Percentiles rank a stretch among this genome's conserved stretches.
Conservation (phyloP, 352 stramenopile species). For the Thraustochytrium aureum region DNA sequence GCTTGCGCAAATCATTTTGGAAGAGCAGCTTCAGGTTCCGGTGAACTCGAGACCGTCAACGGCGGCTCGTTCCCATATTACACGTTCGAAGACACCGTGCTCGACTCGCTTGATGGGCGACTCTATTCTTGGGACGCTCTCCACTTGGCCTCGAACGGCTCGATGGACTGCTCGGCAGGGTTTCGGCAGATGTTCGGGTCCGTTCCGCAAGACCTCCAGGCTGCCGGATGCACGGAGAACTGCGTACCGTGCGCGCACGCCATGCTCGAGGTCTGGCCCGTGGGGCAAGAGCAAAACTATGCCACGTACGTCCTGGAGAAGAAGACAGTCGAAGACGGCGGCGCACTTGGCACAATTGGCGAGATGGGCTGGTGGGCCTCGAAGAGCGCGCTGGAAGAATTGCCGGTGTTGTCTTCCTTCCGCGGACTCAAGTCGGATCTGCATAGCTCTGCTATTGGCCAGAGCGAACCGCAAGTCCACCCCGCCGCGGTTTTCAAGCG, state of each 20-base stretch:
- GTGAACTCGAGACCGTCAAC: constrained; percentile 42
- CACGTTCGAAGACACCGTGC: constrained; percentile 20
- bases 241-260: constrained; percentile 51
- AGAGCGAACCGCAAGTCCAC: background rate
- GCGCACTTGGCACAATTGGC: constrained; percentile 32
- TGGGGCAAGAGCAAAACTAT: constrained; percentile 44
- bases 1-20: constrained; percentile 50
- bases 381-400: constrained; percentile 19
- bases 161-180: constrained; percentile 51
- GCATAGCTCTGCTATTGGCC: background rate
- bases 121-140: constrained; percentile 50
- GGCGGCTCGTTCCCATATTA: constrained; percentile 38
- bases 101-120: constrained; percentile 44
- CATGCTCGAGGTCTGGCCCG: constrained; percentile 53
- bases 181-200: constrained; percentile 21
- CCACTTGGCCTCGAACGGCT: constrained; percentile 33
- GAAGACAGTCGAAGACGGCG: constrained; percentile 48
- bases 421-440: constrained; percentile 14
- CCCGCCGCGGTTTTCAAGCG: constrained; percentile 1
- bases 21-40: constrained; percentile 51
- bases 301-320: constrained; percentile 44
- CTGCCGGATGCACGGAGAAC: constrained; percentile 20
- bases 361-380: constrained; percentile 50
- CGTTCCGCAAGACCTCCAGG: constrained; percentile 22
- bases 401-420: constrained; percentile 38